Conservation (phyloP, 495 filamentous ascomycete genomes). For the Xylaria castorea region DNA sequence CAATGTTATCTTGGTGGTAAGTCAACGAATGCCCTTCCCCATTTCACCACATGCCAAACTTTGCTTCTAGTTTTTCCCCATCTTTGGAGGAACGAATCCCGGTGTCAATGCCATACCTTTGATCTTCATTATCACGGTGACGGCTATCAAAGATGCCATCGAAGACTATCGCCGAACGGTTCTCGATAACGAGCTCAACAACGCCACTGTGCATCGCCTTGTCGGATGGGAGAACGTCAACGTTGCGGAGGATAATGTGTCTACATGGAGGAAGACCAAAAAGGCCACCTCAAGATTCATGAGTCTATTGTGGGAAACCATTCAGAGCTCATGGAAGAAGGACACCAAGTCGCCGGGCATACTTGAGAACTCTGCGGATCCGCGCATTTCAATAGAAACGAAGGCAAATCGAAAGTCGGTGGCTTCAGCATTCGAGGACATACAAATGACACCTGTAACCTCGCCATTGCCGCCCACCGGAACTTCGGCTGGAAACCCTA, state of each 20-base stretch:
- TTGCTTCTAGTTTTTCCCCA: constrained; percentile 80
- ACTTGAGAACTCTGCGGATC: constrained; percentile 39
- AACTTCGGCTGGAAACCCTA: constrained; percentile 60
- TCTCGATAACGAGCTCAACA: constrained; percentile 94
- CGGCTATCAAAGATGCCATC: constrained; percentile 93
- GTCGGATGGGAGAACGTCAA: constrained; percentile 94
- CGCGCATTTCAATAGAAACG: constrained; percentile 72
- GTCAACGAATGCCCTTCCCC: constrained; percentile 43
- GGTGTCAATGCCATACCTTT: constrained; percentile 89
- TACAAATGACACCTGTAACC: constrained; percentile 95
- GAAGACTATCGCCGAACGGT: constrained; percentile 95
- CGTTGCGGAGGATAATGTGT: constrained; percentile 83
- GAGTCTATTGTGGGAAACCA: constrained; percentile 58
- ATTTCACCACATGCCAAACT: constrained; percentile 27
- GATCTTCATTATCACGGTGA: constrained; percentile 93
- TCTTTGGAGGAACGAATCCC: constrained; percentile 92
- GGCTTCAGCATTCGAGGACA: constrained; percentile 61
- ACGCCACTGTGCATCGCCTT: constrained; percentile 90
- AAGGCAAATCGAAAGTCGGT: constrained; percentile 65
- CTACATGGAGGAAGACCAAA: constrained; percentile 87
- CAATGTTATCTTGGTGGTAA: constrained; percentile 90
- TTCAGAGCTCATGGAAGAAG: constrained; percentile 53
- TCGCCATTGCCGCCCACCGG: constrained; percentile 69
- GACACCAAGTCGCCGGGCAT: constrained; percentile 33
- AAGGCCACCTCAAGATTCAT: constrained; percentile 80